Evolutionary conservation across 225 moss, liverwort and hornwort genomes (phyloP), one percentile per base, ranked within the genome.

Genomic region (Pseudisothecium myosuroides): DNA sequence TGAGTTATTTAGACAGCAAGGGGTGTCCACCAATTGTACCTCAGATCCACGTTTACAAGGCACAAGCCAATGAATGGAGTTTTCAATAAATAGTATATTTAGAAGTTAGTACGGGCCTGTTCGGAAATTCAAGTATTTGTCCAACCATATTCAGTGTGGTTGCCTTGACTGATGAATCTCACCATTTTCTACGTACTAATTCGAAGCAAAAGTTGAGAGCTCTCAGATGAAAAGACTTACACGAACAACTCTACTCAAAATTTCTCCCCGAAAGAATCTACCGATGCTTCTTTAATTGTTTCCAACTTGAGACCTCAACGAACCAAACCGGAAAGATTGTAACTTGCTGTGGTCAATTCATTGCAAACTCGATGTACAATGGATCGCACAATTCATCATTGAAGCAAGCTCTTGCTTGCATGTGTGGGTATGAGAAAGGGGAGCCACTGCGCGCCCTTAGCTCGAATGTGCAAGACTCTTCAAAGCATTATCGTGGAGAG

Each of bases 201-300:
- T 81, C 52, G 90, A 87, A 84, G 87, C 87, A 85, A 91, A 87
- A 87, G 85, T 85, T 82, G 77, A 86, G 86, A 89, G 87, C 81
- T 87, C 92, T 85, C 85, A 85, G 41, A 81, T 74, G 88, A 36
- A 90, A 75, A 67, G 82, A 61, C 84, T 79, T 73, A 15, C 88
- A 86, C 86, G 73, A 88, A 72, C 60, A 82, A 89, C 76, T 84
- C 85, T 87, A 87, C 49, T 63, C 90, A 91, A 90, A 93, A 87
- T 89, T 92, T 89, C 90, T 89, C 89, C 85, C 89, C 89, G 77
- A 73, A 86, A 90, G 81, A 91, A 88, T 93, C 86, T 90, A 90
- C 80, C 56, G 61, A 31, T 65, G 56, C 80, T 82, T 87, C 81
- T 84, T 90, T 62, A 60, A 60, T 55, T 58, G 39, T 55, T 89